Conservation (phyloP, 148 eudicot species). For the Hydrangea macrophylla region DNA sequence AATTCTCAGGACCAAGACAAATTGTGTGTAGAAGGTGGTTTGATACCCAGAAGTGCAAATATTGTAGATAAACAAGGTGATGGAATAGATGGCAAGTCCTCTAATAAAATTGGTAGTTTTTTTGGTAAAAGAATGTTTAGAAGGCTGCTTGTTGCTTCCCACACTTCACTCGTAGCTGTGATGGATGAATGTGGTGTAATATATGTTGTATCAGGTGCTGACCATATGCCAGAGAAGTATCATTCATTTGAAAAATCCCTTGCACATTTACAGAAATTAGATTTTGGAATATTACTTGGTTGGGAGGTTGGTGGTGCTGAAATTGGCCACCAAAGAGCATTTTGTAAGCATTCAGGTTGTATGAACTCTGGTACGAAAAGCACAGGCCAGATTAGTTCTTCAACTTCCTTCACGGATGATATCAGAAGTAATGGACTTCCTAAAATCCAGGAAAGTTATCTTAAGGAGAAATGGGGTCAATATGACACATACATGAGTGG, state of each 20-base stretch:
- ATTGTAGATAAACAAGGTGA: constrained; percentile 21
- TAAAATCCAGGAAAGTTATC: constrained; percentile 19
- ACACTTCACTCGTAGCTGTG: constrained; percentile 57
- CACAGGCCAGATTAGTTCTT: constrained; percentile 22
- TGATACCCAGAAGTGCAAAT: constrained; percentile 17
- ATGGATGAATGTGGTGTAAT: constrained; percentile 72
- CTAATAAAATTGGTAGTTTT: constrained; percentile 19
- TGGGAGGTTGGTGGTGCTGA: constrained; percentile 76
- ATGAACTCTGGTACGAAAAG: constrained; percentile 15
- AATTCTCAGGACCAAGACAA: constrained; percentile 23
- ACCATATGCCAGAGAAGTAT: constrained; percentile 47
- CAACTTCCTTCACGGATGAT: constrained; percentile 18
- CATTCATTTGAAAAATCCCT: constrained; percentile 36
- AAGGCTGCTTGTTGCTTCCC: constrained; percentile 59
- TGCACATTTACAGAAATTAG: constrained; percentile 36
- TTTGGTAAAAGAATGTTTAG: constrained; percentile 42
- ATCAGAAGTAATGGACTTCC: constrained; percentile 23
- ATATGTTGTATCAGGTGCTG: constrained; percentile 42
- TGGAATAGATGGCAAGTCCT: constrained; percentile 3
- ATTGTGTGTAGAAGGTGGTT: constrained; percentile 15
- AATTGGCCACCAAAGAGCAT: constrained; percentile 59
- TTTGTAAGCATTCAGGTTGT: constrained; percentile 27
- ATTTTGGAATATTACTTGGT: constrained; percentile 54
- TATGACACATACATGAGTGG: constrained; percentile 38
- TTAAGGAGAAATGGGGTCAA: constrained; percentile 29